A percentile compares a stretch with the other conserved stretches of the same genome.
These are phyloP conservation scores for Coemansia sp. DNA, from an alignment of 192 early-diverging fungal genomes.

Conservation along the genomic window DNA sequence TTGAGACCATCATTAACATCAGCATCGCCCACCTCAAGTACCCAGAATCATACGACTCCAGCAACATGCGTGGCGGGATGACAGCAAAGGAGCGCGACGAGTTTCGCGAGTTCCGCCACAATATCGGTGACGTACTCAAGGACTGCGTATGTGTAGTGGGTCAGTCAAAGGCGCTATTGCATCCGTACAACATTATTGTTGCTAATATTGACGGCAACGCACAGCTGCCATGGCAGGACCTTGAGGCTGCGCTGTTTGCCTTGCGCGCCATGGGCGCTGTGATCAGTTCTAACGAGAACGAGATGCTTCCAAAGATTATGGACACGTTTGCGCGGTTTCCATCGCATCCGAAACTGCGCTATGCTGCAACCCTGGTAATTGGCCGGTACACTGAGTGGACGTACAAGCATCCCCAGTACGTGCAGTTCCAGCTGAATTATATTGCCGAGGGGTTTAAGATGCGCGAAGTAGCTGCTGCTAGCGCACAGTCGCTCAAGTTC, in stretches of 20 bases:
- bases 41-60: conserved; percentile 52
- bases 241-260: conserved; percentile 94
- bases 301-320: conserved; percentile 90
- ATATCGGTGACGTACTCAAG: conserved; percentile 96
- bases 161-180: conserved; percentile 67
- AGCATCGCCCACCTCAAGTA: conserved; percentile 89
- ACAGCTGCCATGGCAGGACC: conserved; percentile 77
- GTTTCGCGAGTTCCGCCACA: conserved; percentile 94
- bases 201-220: conserved; percentile 34
- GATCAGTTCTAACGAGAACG: conserved; percentile 68
- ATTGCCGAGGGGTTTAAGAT: conserved; percentile 90
- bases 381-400: conserved; percentile 96
- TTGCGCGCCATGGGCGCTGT: conserved; percentile 91
- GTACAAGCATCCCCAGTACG: conserved; percentile 77
- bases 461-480: conserved; percentile 78
- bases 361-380: conserved; percentile 95
- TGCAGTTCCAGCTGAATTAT: conserved; percentile 90
- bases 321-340: conserved; percentile 82
- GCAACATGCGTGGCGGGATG: conserved; percentile 61
- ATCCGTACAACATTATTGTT: conserved; percentile 63
- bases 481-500: conserved; percentile 83
- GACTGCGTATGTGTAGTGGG: conserved; percentile 87
- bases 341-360: conserved; percentile 89
- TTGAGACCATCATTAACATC: conserved; percentile 72
- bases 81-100: conserved; percentile 91